Conservation (phyloP, 2,329 filamentous ascomycete genomes). For the Monosporascus sp. region DNA sequence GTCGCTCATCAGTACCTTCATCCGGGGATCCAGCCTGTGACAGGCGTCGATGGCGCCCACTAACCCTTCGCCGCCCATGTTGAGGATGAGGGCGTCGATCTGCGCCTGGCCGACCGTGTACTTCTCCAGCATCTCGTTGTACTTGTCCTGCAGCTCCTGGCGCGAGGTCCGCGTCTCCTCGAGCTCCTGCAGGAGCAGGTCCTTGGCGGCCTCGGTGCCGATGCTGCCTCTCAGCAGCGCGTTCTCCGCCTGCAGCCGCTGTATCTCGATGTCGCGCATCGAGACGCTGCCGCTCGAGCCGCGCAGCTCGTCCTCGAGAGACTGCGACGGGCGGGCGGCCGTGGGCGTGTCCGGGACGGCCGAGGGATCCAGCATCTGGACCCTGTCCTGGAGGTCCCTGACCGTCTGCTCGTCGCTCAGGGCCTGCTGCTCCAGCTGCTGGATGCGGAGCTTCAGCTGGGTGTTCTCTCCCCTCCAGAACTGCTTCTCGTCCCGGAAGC, state of each 20-base stretch:
- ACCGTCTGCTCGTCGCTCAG: conserved; percentile 46
- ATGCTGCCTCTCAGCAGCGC: conserved; percentile 51
- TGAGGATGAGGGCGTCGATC: conserved; percentile 47
- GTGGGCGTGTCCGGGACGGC: conserved; percentile 26
- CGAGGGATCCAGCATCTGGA: conserved; percentile 32
- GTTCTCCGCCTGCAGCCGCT: conserved; percentile 58
- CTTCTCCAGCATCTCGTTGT: conserved; percentile 54
- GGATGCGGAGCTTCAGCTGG: conserved; percentile 33
- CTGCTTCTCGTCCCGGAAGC: conserved; percentile 39
- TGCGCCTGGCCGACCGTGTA: conserved; percentile 53
- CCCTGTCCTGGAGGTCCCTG: conserved; percentile 55
- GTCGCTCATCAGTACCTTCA: conserved; percentile 38
- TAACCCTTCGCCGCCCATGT: conserved; percentile 51
- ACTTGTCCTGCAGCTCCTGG: conserved; percentile 48
- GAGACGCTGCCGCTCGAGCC: conserved; percentile 37
- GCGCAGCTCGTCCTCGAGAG: conserved; percentile 57
- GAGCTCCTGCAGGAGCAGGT: conserved; percentile 49
- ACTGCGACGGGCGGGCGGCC: conserved; percentile 25
- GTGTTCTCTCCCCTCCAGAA: conserved; percentile 39
- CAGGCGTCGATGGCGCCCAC: conserved; percentile 34
- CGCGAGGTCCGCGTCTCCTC: conserved; percentile 48
- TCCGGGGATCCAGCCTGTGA: conserved; percentile 25
- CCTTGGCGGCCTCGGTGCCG: conserved; percentile 48
- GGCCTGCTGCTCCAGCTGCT: conserved; percentile 24
- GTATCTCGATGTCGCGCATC: conserved; percentile 45